These are phyloP conservation scores for Rostrohypoxylon terebratum DNA, from an alignment of 495 filamentous ascomycete species.

Conservation along the genomic window DNA sequence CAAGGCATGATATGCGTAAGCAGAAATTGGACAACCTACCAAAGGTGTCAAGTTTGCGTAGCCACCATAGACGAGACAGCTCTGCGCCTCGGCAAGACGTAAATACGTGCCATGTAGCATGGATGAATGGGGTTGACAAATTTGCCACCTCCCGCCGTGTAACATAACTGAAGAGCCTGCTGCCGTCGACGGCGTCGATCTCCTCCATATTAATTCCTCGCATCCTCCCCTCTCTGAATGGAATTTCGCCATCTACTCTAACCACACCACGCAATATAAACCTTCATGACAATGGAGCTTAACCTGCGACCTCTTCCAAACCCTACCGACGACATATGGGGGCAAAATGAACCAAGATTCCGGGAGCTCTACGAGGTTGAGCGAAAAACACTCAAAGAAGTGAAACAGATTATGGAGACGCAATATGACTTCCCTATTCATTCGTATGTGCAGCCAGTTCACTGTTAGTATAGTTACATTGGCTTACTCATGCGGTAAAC, in stretches of 20 bases:
- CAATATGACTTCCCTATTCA: constrained; percentile 30
- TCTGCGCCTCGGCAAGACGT: background rate
- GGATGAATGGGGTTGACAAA: constrained; percentile 1
- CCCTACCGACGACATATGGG: constrained; percentile 4
- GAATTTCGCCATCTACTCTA: background rate
- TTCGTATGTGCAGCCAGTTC: constrained; percentile 3
- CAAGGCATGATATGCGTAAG: background rate
- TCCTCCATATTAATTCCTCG: too few species aligned
- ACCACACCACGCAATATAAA: background rate
- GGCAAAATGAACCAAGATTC: constrained; percentile 22
- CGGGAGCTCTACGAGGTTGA: constrained; percentile 31
- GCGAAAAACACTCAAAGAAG: constrained; percentile 35
- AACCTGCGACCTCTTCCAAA: background rate
- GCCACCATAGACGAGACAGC: constrained; percentile 28
- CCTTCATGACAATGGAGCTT: constrained; percentile 12
- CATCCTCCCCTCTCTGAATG: too few species aligned
- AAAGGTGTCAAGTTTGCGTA: background rate
- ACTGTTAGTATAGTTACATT: background rate
- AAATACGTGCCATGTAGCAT: background rate
- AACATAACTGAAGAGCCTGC: constrained; percentile 1
- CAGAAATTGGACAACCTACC: constrained; percentile 24
- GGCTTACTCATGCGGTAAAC: background rate
- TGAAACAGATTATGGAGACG: constrained; percentile 39
- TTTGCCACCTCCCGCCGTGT: background rate
- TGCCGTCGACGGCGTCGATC: too few species aligned